Conservation (phyloP, 2,329 filamentous ascomycete species). For the Talaromyces sp. region DNA sequence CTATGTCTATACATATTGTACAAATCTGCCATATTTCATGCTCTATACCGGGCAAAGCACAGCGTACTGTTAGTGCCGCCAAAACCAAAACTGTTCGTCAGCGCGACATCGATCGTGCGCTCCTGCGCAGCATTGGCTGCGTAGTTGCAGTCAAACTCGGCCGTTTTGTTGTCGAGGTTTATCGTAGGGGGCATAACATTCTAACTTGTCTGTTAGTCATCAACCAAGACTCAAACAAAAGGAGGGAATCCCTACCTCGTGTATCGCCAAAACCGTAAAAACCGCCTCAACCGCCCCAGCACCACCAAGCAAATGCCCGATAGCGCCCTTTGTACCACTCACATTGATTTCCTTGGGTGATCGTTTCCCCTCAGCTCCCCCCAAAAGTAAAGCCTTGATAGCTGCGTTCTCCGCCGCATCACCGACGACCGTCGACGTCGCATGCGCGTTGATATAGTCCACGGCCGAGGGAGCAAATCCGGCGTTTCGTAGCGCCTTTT, state of each 20-base stretch:
- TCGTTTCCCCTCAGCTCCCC: conserved; percentile 40
- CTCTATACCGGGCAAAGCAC: conserved; percentile 52
- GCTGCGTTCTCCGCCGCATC: conserved; percentile 84
- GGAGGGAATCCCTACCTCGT: conserved; percentile 64
- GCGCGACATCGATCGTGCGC: conserved; percentile 62
- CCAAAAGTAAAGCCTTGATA: conserved; percentile 71
- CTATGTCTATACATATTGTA: conserved; percentile 3
- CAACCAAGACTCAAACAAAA: background rate
- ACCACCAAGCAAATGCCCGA: conserved; percentile 86
- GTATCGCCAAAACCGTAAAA: conserved; percentile 72
- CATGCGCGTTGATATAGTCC: conserved; percentile 94
- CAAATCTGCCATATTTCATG: conserved; percentile 7
- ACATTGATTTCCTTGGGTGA: conserved; percentile 65
- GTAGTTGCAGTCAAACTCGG: conserved; percentile 75
- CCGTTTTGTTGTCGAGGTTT: conserved; percentile 65
- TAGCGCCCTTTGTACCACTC: conserved; percentile 88
- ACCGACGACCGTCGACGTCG: conserved; percentile 78
- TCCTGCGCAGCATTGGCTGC: conserved; percentile 67
- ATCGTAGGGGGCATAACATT: conserved; percentile 77
- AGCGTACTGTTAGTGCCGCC: conserved; percentile 92
- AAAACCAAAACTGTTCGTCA: conserved; percentile 97
- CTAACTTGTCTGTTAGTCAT: conserved; percentile 39
- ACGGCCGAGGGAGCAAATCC: conserved; percentile 62
- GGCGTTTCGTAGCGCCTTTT: conserved; percentile 68
- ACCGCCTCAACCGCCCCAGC: conserved; percentile 86